Evolutionary conservation across 306 rosid species (phyloP).

Genomic region (Adenanthera pavonina): DNA sequence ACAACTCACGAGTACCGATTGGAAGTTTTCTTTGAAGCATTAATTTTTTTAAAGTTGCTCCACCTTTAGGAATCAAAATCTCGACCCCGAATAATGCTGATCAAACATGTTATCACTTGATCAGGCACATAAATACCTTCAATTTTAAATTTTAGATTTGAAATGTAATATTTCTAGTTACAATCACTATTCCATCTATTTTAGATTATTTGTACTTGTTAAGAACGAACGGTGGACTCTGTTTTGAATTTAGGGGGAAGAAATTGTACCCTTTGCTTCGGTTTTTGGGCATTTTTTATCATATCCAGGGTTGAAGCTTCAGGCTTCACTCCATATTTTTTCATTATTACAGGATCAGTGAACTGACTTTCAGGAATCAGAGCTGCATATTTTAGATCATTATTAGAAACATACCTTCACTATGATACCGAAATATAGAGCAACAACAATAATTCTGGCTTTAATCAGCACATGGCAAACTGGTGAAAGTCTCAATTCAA

Average conservation of each 20-base stretch:
- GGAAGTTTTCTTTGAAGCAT: no score
- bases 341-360: slow-evolving; percentile 44
- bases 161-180: no score
- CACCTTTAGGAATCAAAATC: no score
- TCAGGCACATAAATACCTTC: no score
- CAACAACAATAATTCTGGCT: not conserved
- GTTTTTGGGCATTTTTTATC: slow-evolving; percentile 41
- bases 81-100: no score
- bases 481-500: not conserved
- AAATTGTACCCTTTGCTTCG: slow-evolving; percentile 1
- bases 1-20: no score
- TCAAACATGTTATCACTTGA: no score
- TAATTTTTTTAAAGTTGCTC: no score
- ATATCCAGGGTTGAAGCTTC: slow-evolving; percentile 59
- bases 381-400: slow-evolving; percentile 44
- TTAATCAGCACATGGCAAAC: not conserved
- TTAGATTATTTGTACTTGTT: no score
- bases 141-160: no score
- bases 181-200: no score
- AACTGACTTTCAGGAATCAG: slow-evolving; percentile 56
- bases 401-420: not conserved
- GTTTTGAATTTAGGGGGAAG: not conserved
- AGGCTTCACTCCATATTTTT: slow-evolving; percentile 61
- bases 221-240: no score
- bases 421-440: not conserved